A percentile compares a stretch with the other conserved stretches of the same genome.
phyloP scores from a whole-genome alignment of 495 filamentous ascomycete genomes.

The Clavariopsis aquatica region DNA sequence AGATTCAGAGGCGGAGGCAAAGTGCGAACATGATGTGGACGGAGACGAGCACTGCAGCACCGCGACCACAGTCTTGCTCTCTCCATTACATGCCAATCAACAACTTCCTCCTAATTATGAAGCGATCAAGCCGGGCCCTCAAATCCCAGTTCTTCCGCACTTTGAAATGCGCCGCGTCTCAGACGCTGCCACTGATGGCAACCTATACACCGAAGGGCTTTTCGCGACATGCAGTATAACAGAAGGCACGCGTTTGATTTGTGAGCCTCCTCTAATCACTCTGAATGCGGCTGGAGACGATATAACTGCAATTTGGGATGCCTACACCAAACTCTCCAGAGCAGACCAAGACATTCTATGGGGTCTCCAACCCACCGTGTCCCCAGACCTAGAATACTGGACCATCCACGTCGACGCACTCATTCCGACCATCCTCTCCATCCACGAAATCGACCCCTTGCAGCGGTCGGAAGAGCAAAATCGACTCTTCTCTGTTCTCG shows the following conservation, averaged over 20 bases:
- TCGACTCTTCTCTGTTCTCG: background rate
- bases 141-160: background rate
- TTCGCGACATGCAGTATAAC: background rate
- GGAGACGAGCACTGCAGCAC: background rate
- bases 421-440: background rate
- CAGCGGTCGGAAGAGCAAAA: background rate
- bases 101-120: background rate
- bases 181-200: background rate
- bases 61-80: background rate
- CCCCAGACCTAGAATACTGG: background rate
- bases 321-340: background rate
- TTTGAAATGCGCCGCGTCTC: background rate
- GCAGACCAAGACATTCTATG: background rate
- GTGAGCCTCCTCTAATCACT: background rate
- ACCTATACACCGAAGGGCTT: background rate
- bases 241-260: background rate
- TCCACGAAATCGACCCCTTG: background rate
- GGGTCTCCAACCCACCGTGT: background rate
- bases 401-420: background rate
- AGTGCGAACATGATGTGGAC: background rate
- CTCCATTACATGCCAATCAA: background rate
- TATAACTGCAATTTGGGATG: no score
- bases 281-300: background rate
- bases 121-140: background rate
- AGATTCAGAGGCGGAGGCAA: no score